Base-by-base conservation (phyloP, 768 basidiomycete genomes). In the Naematelia aurantialba region DNA sequence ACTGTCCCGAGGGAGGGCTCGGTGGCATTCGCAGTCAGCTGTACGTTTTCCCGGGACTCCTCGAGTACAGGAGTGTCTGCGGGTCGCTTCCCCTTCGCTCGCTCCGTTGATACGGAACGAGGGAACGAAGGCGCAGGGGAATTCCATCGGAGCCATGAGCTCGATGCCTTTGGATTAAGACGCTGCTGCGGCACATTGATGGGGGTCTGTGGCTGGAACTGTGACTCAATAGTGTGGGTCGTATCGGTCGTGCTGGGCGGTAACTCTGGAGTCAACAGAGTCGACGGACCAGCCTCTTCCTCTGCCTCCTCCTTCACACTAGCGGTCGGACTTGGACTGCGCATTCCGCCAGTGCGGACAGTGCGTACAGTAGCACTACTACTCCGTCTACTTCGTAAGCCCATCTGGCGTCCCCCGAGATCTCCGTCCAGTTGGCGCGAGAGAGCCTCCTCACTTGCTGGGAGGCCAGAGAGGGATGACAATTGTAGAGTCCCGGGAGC, bases 81-180 rank as follows among this genome's bases (percentile, higher is more conserved):
- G 27, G 48, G 55, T 14, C 66, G 66, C 55, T 69, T 66, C 13
- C 66, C 68, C 50, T 64, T 64, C 14, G 30, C 60, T 42, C 44
- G 30, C 5, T 19, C 44, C 44, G 22, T 30, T 2, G 64, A 58
- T 2, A 50, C 30, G 14, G 69, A 61, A 26, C 54, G 58, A 17
- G 69, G 69, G 45, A 70, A 73, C 4, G 64, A 59, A 2, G 67
- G 61, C 4, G 63, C 49, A 12, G 62, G 65, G 0, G 61, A 57
- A 42, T 66, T 68, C 72, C 72, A 73, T 31, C 67, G 56, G 10
- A 70, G 51, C 72, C 72, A 73, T 29, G 69, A 67, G 5, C 42
- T 62, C 4, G 72, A 73, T 29, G 55, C 26, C 56, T 73, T 73
- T 8, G 72, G 69, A 39, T 70, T 70, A 4, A 73, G 55, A 11